Conservation (phyloP, 345 rosid species). For the Brassica rapa region DNA sequence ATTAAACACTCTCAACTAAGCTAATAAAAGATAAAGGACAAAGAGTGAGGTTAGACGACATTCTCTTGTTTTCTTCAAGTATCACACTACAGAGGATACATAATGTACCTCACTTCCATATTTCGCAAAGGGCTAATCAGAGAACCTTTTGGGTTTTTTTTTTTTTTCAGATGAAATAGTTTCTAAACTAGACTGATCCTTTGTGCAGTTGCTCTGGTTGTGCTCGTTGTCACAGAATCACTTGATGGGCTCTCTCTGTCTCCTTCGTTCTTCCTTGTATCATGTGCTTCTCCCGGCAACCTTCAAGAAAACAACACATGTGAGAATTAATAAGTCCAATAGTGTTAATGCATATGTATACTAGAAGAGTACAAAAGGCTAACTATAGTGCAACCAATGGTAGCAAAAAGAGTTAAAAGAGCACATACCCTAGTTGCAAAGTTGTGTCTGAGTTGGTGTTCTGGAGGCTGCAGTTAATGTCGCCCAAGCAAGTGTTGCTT, state of each 20-base stretch:
- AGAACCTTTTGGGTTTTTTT: not conserved
- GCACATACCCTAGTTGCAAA: slow-evolving; percentile 74
- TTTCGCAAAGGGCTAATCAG: slow-evolving; percentile 10
- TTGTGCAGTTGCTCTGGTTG: slow-evolving; percentile 1
- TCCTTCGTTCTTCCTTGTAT: slow-evolving; percentile 54
- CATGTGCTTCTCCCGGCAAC: slow-evolving; percentile 55
- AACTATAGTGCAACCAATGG: not conserved
- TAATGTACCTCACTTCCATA: slow-evolving; percentile 16
- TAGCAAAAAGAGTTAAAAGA: not conserved
- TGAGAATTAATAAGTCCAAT: not conserved
- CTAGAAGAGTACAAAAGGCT: not conserved
- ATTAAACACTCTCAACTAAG: not conserved
- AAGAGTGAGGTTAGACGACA: not conserved
- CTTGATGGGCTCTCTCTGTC: slow-evolving; percentile 54
- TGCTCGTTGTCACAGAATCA: slow-evolving; percentile 45
- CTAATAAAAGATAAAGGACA: not conserved
- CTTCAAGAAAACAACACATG: slow-evolving; percentile 38
- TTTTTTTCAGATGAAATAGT: not conserved
- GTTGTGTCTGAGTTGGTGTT: slow-evolving; percentile 82
- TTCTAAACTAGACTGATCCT: slow-evolving; percentile 41
- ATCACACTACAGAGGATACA: slow-evolving; percentile 21
- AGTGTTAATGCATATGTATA: not conserved
- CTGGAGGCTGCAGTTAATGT: slow-evolving; percentile 44
- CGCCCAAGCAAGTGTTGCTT: slow-evolving; percentile 46
- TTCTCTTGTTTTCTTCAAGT: slow-evolving; percentile 13